Conservation (phyloP, 2,329 filamentous ascomycete genomes). For the Hypoxylon sp. region DNA sequence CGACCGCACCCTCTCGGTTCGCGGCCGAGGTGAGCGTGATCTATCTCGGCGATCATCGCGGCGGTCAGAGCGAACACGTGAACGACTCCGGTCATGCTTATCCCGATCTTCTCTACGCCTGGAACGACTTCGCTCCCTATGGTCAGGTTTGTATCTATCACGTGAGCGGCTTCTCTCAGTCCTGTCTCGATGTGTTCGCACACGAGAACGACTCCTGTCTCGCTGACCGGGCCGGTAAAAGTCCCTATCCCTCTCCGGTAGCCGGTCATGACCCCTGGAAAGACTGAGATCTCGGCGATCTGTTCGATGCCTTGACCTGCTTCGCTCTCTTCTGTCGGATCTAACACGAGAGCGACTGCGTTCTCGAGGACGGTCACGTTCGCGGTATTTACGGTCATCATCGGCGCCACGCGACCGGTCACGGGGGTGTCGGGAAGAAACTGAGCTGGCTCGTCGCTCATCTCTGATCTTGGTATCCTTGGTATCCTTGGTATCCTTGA, state of each 20-base stretch:
- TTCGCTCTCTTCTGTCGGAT: slow-evolving; percentile 49
- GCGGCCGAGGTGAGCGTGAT: slow-evolving; percentile 50
- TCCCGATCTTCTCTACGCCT: slow-evolving; percentile 49
- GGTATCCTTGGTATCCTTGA: slow-evolving; percentile 35
- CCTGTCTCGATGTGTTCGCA: slow-evolving; percentile 46
- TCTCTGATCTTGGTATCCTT: slow-evolving; percentile 43
- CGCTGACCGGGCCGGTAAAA: slow-evolving; percentile 50
- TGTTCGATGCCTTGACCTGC: slow-evolving; percentile 46
- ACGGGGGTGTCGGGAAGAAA: slow-evolving; percentile 45
- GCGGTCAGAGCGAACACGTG: slow-evolving; percentile 41
- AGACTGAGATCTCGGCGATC: slow-evolving; percentile 53
- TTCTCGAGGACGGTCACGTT: slow-evolving; percentile 47
- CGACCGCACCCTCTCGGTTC: slow-evolving; percentile 34
- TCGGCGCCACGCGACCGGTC: slow-evolving; percentile 45
- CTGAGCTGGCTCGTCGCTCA: slow-evolving; percentile 47
- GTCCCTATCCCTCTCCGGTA: slow-evolving; percentile 49
- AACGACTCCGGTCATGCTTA: slow-evolving; percentile 49
- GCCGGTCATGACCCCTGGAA: slow-evolving; percentile 54
- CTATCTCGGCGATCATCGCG: slow-evolving; percentile 47
- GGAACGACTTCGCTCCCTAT: slow-evolving; percentile 49
- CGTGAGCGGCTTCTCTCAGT: slow-evolving; percentile 47
- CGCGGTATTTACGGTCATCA: slow-evolving; percentile 50
- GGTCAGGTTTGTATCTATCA: slow-evolving; percentile 50
- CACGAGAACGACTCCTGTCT: slow-evolving; percentile 48
- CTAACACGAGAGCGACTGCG: slow-evolving; percentile 47